Conservation (phyloP, 1,139 yeast species). For the Fermentozyma sake region DNA sequence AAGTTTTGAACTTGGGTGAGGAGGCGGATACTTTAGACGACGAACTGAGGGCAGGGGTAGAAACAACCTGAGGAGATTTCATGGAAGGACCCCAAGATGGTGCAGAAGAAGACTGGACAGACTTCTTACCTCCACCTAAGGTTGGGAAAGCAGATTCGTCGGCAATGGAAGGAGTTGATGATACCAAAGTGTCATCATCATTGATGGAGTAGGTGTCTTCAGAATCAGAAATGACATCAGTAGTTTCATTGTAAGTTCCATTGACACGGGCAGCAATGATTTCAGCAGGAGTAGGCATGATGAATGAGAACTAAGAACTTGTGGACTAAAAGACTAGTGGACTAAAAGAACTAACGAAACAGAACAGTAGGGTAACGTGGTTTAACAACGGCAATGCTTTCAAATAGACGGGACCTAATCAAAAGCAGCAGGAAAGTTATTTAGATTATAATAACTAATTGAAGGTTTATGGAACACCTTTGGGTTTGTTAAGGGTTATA, state of each 20-base stretch:
- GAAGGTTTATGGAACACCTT: too few species aligned
- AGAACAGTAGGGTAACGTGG: too few species aligned
- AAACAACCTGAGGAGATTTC: conserved; percentile 31
- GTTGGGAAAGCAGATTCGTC: conserved; percentile 71
- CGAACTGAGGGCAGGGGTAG: conserved; percentile 22
- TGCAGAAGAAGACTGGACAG: conserved; percentile 15
- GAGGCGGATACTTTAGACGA: conserved; percentile 16
- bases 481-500: too few species aligned
- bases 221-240: conserved; percentile 5
- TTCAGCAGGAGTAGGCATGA: conserved; percentile 60
- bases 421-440: too few species aligned
- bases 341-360: too few species aligned
- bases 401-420: too few species aligned
- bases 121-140: conserved; percentile 45
- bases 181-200: conserved; percentile 12
- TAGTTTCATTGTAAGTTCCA: conserved; percentile 14
- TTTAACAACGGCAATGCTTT: too few species aligned
- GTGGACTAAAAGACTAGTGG: conserved; percentile 2
- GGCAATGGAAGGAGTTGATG: conserved; percentile 26
- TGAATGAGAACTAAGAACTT: conserved; percentile 3
- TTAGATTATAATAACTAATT: too few species aligned
- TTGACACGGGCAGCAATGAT: conserved; percentile 52
- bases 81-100: conserved; percentile 35
- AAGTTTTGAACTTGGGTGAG: conserved; percentile 17
- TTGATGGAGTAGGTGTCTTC: conserved; percentile 8